Evolutionary conservation across 108 stramenopile genomes (phyloP), one percentile per base, ranked within the genome.

Genomic region (Cyclotella cryptica): DNA sequence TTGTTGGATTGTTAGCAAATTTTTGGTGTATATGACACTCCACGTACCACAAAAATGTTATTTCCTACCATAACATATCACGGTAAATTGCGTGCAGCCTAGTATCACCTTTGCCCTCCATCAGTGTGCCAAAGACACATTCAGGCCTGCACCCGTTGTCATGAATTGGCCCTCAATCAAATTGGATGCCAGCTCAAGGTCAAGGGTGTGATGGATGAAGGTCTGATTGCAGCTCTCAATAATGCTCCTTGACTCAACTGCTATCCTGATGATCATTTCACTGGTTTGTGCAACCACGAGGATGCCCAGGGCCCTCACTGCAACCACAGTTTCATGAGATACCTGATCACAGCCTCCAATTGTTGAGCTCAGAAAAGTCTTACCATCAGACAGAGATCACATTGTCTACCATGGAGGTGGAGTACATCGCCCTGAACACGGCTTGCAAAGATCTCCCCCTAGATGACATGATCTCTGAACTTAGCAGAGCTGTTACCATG

Each of bases 311-410:
- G 85, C 59, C 82, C 87, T 24, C 46, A n/a, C n/a, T 58, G 69
- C 47, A 72, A 1, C 13, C 3, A 75, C 18, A 86, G 85, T 26
- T 66, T 81, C 3, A 86, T 84, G 45, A 85, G 88, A 29, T 86
- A 79, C 47, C 51, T 88, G 42, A 79, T 88, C 58, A 19, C 6
- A 27, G 22, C 70, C 54, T 55, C 85, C 69, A 40, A 85, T 9
- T 49, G 47, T 49, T n/a, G 47, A 7, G n/a, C 9, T n/a, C n/a
- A n/a, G n/a, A 9, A 9, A 49, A 35, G 6, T 35, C 35, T 6
- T 5, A 35, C 2, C 35, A 5, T 6, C 35, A 35, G 6, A 35
- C 6, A 6, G 35, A 35, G 6, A 35, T 35, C 2, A 6, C 35
- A 2, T 6, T 35, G 4, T 35, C 35, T 6, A 35, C 35, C 2